Percentiles rank a stretch among this genome's conserved stretches.
These are phyloP conservation scores for Bryoerythrophyllum caledonicum DNA, from an alignment of 225 moss, liverwort and hornwort species.

Conservation along the genomic window DNA sequence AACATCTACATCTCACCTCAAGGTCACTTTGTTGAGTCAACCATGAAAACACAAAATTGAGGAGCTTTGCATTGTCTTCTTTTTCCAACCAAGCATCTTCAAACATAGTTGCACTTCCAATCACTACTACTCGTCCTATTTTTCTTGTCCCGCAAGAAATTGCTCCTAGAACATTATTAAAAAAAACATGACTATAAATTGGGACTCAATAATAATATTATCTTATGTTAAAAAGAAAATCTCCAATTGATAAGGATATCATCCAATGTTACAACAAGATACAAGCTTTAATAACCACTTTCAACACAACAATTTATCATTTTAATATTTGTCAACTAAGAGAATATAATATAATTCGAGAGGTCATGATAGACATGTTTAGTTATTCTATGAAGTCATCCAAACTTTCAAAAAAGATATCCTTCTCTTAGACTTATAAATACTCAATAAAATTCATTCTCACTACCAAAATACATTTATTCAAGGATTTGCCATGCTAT, in stretches of 20 bases:
- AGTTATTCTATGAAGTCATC: no score
- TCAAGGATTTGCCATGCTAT: no score
- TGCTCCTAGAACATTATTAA: constrained; percentile 55
- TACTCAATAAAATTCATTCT: no score
- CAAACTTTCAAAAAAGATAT: no score
- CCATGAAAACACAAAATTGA: constrained; percentile 71
- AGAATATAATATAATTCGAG: no score
- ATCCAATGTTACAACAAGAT: not conserved
- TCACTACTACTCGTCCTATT: constrained; percentile 62
- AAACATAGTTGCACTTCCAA: constrained; percentile 82
- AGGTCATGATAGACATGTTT: no score
- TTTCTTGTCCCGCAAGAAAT: constrained; percentile 52
- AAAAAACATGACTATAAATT: no score
- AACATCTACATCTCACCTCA: constrained; percentile 34
- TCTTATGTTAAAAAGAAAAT: no score
- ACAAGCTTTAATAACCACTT: not conserved
- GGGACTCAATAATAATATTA: no score
- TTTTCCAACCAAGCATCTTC: constrained; percentile 94
- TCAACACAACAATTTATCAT: not conserved
- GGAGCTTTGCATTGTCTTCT: constrained; percentile 73
- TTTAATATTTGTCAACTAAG: no score
- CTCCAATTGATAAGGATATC: not conserved
- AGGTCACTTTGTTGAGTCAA: constrained; percentile 48
- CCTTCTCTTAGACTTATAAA: no score
- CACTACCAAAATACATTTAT: no score